A percentile compares a stretch with the other conserved stretches of the same genome.
These are phyloP conservation scores for Leccinum obscurum DNA, from an alignment of 768 basidiomycete genomes.

Conservation along the genomic window DNA sequence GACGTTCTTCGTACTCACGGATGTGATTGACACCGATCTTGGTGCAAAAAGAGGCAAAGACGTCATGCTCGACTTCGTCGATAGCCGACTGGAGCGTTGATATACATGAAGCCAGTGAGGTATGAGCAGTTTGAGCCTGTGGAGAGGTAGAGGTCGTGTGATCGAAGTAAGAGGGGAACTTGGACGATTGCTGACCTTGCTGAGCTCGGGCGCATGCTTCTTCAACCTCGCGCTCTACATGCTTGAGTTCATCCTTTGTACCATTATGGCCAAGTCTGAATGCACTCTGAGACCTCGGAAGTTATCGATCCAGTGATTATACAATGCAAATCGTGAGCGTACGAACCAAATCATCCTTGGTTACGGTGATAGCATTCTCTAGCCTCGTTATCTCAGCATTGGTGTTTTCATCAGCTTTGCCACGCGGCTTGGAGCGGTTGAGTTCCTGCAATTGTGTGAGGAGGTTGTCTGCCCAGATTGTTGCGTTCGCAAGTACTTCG, in stretches of 20 bases:
- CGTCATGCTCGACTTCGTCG: conserved; percentile 74
- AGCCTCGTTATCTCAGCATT: conserved; percentile 75
- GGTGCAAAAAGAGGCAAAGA: conserved; percentile 78
- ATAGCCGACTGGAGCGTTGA: conserved; percentile 55
- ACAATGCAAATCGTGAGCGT: background rate
- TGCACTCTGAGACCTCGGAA: conserved; percentile 53
- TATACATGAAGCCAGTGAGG: conserved; percentile 54
- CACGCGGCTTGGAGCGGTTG: conserved; percentile 79
- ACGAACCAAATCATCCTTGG: conserved; percentile 81
- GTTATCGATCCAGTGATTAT: background rate
- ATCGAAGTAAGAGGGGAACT: background rate
- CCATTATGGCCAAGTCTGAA: conserved; percentile 75
- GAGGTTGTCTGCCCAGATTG: conserved; percentile 86
- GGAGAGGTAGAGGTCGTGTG: background rate
- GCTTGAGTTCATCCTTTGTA: conserved; percentile 81
- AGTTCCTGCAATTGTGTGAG: conserved; percentile 79
- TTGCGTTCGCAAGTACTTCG: conserved; percentile 90
- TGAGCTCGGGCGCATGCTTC: conserved; percentile 64
- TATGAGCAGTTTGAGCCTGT: conserved; percentile 56
- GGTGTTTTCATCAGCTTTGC: conserved; percentile 79
- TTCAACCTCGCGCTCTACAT: conserved; percentile 70
- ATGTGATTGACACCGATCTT: conserved; percentile 80
- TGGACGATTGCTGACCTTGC: conserved; percentile 50
- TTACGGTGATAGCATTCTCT: conserved; percentile 72
- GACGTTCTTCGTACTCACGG: conserved; percentile 91